Base-by-base conservation (phyloP, 192 early-diverging fungal genomes). In the Kappamyces sp. region DNA sequence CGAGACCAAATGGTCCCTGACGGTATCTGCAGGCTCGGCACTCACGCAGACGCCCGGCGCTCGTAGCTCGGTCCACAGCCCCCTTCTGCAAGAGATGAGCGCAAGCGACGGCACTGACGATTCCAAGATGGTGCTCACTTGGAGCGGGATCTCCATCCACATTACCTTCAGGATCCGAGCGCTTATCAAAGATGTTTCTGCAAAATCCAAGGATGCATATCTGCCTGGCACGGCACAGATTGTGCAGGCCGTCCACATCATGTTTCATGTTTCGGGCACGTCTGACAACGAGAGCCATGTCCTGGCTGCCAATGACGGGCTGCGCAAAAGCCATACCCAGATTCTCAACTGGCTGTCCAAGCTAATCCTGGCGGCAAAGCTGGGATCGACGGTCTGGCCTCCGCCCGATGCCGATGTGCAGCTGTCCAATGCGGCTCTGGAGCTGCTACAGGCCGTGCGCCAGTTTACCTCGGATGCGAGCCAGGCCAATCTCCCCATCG, bases 261-360 rank as follows among this genome's bases (percentile, higher is more conserved):
- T 23, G 23, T 23, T 23, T 0, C 23, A 23, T 23, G 23, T 23
- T 23, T 23, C 23, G 23, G 23, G 23, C 23, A 23, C 23, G 23
- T 23, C 23, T 23, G 23, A 23, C 23, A 23, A 23, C 23, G 23
- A 23, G 23, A 23, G 23, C 23, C 23, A 23, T 23, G 23, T 23
- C 23, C 23, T 23, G 23, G 23, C 23, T 23, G 23, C 23, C 23
- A 23, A 93, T 64, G 70, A 67, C 8, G 65, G 72, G 49, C 70
- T 97, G 41, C 85, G 79, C 65, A 64, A 78, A 38, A 67, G 82
- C 50, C 90, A 97, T 69, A 76, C 82, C 13, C 77, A 82, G 32
- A 86, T 98, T 40, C 86, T 91, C 69, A 83, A 47, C 23, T 64
- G 65, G 4, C 55, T 80, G 36, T 64, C 69, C 6, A 66, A 75